These are phyloP conservation scores for Lipomyces sp. DNA, from an alignment of 805 yeast genomes.

Conservation along the genomic window DNA sequence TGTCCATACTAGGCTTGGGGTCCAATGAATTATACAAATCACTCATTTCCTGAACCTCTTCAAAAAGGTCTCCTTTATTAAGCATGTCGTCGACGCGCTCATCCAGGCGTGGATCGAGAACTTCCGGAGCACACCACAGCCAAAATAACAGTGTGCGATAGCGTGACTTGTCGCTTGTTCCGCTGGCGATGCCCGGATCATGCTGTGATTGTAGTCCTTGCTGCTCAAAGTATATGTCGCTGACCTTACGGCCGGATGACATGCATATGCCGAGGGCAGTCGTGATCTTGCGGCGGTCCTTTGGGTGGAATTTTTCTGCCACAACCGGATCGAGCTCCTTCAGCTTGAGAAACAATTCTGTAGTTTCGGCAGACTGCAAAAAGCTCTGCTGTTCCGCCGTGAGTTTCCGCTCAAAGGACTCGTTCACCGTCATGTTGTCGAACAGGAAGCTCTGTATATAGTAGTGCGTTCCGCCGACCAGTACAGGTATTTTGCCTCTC, in stretches of 20 bases:
- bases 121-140: slow-evolving; percentile 66
- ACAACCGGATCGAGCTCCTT: slow-evolving; percentile 62
- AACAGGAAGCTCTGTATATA: slow-evolving; percentile 77
- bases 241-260: slow-evolving; percentile 62
- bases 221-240: slow-evolving; percentile 68
- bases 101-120: slow-evolving; percentile 64
- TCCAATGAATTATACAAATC: slow-evolving; percentile 35
- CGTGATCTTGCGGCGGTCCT: slow-evolving; percentile 72
- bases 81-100: slow-evolving; percentile 82
- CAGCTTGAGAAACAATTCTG: slow-evolving; percentile 44
- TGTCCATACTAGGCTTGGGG: slow-evolving; percentile 51
- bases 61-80: slow-evolving; percentile 54
- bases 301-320: slow-evolving; percentile 84
- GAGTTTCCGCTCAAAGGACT: slow-evolving; percentile 4
- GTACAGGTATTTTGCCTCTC: slow-evolving; percentile 72
- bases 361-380: slow-evolving; percentile 29
- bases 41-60: slow-evolving; percentile 65
- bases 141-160: slow-evolving; percentile 59
- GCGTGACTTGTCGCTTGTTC: background rate
- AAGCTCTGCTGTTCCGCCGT: slow-evolving; percentile 12
- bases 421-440: slow-evolving; percentile 57
- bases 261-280: slow-evolving; percentile 79
- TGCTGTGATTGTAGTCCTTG: background rate
- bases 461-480: slow-evolving; percentile 96
- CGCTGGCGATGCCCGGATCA: background rate